Base-by-base conservation (phyloP, 805 yeast genomes). In the Schwanniomyces sp. region DNA sequence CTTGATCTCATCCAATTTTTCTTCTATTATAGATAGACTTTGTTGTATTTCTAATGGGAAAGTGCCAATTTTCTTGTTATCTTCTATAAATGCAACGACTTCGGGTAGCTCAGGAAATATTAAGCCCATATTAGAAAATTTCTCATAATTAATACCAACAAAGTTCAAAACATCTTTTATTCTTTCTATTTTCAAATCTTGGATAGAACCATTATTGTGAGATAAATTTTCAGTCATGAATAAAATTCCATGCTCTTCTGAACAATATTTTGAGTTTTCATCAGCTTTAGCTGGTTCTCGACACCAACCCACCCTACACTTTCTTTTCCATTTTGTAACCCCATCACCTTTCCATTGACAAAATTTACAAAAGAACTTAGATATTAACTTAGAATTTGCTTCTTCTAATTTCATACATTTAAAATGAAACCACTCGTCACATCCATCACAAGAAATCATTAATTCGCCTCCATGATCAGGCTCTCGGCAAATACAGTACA, bases 371-470 rank as follows among this genome's bases (percentile, higher is more conserved):
- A 72, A 86, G 59, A 78, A 91, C 46, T 78, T 77, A 41, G 79
- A 74, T 9, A 90, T 83, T 43, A 90, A 69, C 34, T 76, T 72
- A 48, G 79, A 75, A 57, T 76, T 78, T 45, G 71, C 66, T 7
- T 61, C 62, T 44, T 82, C 75, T 32, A 90, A 61, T 44, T 75
- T 76, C 76, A 91, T 80, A 62, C 97, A 91, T 40, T 69, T 70
- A 64, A 91, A 88, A 66, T 91, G 97, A 61, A 78, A 91, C 97
- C 97, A 91, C 49, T 89, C 96, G 58, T 90, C 96, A 66, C 97
- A 91, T 5, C 89, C 91, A 62, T 91, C 97, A 62, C 97, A 91
- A 0, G 87, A 89, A n/a, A 91, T 86, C 97, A 91, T 91, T 61
- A 91, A 69, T 48, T 81, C 84, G 2, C 75, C 76, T 1, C 91